Evolutionary conservation across 139 green algal genomes (phyloP), one percentile per base, ranked within the genome.

Genomic region (Medakamo hakoo): DNA sequence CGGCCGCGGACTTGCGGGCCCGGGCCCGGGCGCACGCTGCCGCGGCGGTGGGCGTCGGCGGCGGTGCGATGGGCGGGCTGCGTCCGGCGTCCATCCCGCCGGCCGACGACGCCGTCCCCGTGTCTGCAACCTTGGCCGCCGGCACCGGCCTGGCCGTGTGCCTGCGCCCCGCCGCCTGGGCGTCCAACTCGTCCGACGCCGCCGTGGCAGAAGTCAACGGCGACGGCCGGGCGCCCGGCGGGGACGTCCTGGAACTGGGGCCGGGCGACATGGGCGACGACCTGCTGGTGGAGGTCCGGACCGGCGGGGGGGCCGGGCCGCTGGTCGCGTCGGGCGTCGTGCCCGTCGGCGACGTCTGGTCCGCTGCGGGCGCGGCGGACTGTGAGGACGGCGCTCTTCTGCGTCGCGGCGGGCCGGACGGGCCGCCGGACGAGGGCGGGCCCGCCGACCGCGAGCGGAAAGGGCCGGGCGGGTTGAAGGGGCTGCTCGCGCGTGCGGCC

Each of bases 201-300:
- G 40, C 40, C 40, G 9, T 16, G 9, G 40, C 40, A 9, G 40
- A 16, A 9, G 40, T 52, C 9, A 16, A 52, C 16, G 40, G 9
- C 16, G 40, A 52, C 40, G 40, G 40, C 9, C 9, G 40, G 16
- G 40, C 40, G 9, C 40, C 40, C 9, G 40, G 24, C 3, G 56
- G 64, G 31, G 69, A 70, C 32, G 31, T 57, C 22, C 55, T 70
- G 40, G 64, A 61, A 21, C 26, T 75, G 60, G 57, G 49, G 3
- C 25, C 31, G 18, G 70, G 62, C 2, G 70, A 75, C 26, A 23
- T 58, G 24, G 57, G 57, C 14, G 60, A 64, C 3, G 60, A 68
- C 24, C 48, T 75, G n/a, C 23, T 66, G 40, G 64, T 75, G 40
- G 70, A 75, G 64, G 55, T 74, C 22, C 59, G 60, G 55, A 68